Percentiles rank a stretch among this genome's conserved stretches.
phyloP scores from a whole-genome alignment of 768 basidiomycete genomes.

The Psilocybe subaeruginosa region DNA sequence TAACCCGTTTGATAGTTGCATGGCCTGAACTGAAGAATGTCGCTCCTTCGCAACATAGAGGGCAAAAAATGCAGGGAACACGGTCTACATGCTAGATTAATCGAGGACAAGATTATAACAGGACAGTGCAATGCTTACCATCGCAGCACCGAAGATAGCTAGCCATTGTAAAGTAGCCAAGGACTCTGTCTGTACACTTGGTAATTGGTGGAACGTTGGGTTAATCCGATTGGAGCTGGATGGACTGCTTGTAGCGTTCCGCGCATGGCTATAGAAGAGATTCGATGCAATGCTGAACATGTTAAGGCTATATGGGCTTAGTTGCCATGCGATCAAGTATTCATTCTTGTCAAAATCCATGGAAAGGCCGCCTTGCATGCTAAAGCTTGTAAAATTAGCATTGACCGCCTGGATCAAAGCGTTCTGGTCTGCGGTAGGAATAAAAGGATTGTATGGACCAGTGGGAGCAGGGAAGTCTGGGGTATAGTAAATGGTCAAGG shows the following conservation, averaged over 20 bases:
- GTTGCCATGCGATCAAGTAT: conserved; percentile 7
- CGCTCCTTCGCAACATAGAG: conserved; percentile 78
- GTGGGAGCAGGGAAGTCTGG: not conserved
- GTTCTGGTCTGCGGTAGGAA: conserved; percentile 5
- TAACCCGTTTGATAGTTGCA: conserved; percentile 81
- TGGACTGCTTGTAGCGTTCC: conserved; percentile 49
- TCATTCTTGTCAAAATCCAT: conserved; percentile 16
- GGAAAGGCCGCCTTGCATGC: conserved; percentile 13
- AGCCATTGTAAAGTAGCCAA: conserved; percentile 74
- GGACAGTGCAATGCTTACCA: conserved; percentile 46
- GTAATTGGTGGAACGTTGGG: conserved; percentile 59
- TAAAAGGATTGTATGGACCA: conserved; percentile 6
- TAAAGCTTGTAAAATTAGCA: not conserved
- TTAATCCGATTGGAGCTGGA: conserved; percentile 49
- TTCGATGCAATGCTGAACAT: conserved; percentile 74
- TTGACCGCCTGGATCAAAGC: conserved; percentile 1
- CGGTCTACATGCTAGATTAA: conserved; percentile 44
- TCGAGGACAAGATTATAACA: not conserved
- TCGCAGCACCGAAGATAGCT: conserved; percentile 70
- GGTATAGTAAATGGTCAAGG: not conserved
- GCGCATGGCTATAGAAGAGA: conserved; percentile 61
- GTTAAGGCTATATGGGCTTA: conserved; percentile 40
- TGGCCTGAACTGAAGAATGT: conserved; percentile 73
- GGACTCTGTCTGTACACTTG: conserved; percentile 52
- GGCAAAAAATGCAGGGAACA: conserved; percentile 80